A percentile compares a stretch with the other conserved stretches of the same genome.
These are phyloP conservation scores for Amphibolis antarctica DNA, from an alignment of 106 monocot species.

Conservation along the genomic window DNA sequence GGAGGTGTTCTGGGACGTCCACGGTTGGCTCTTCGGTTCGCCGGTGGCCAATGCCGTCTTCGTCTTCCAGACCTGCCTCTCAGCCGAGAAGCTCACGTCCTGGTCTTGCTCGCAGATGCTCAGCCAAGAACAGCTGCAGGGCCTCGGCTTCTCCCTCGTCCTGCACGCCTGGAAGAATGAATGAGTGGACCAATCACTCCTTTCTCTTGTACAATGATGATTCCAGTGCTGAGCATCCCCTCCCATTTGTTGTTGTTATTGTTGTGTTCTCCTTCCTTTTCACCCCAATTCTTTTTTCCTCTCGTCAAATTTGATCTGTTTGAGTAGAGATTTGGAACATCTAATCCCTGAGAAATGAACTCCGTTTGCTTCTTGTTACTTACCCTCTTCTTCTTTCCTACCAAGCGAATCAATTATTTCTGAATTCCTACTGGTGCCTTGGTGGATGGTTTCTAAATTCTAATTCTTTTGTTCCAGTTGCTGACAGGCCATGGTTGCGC, in stretches of 20 bases:
- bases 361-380: too few relatives aligned
- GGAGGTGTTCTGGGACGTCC: slow-evolving; percentile 46
- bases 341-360: too few relatives aligned
- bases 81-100: slow-evolving; percentile 18
- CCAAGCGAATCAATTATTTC: too few relatives aligned
- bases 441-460: too few relatives aligned
- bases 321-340: not conserved
- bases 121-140: not conserved
- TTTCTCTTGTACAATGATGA: not conserved
- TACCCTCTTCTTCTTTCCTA: too few relatives aligned
- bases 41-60: slow-evolving; percentile 25
- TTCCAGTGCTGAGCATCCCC: not conserved
- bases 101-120: slow-evolving; percentile 7
- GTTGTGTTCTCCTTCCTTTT: not conserved
- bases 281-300: not conserved
- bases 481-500: too few relatives aligned
- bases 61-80: slow-evolving; percentile 30
- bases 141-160: slow-evolving; percentile 4
- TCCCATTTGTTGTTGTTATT: not conserved
- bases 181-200: not conserved
- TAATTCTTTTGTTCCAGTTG: too few relatives aligned
- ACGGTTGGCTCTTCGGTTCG: slow-evolving; percentile 31
- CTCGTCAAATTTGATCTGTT: slow-evolving; percentile 1
- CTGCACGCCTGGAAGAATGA: slow-evolving; percentile 11
- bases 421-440: too few relatives aligned